Percentiles rank a stretch among this genome's conserved stretches.
Conservation (phyloP, 2,329 filamentous ascomycete genomes). For the Aspergillus arachidicola region DNA sequence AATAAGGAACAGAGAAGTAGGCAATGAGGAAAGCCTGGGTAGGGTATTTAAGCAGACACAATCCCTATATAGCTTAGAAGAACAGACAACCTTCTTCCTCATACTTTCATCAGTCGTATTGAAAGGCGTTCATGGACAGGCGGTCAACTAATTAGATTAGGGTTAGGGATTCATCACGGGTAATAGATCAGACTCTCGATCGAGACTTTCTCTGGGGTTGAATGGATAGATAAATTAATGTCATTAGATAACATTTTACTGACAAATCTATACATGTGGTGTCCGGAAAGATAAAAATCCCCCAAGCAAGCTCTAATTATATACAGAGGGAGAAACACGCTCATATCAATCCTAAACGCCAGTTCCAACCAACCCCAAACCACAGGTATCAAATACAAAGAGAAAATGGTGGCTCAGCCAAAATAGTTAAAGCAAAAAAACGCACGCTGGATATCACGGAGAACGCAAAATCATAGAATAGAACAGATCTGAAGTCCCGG, state of each 20-base stretch:
- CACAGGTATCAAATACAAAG: constrained; percentile 15
- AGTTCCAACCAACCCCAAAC: constrained; percentile 9
- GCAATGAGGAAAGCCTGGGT: too few relatives aligned
- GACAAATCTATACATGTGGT: constrained; percentile 16
- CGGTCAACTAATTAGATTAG: background rate
- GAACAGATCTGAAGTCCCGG: background rate
- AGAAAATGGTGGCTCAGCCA: constrained; percentile 27
- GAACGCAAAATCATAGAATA: constrained; percentile 1
- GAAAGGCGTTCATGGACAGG: too few relatives aligned
- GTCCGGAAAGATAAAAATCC: constrained; percentile 3
- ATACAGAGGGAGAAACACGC: constrained; percentile 13
- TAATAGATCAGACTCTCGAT: background rate
- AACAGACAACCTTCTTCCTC: too few relatives aligned
- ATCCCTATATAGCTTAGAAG: too few relatives aligned
- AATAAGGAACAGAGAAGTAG: too few relatives aligned
- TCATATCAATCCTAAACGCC: constrained; percentile 15
- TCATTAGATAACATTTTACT: background rate
- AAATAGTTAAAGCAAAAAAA: constrained; percentile 19
- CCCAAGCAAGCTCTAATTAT: constrained; percentile 14
- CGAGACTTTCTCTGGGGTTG: background rate
- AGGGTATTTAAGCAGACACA: too few relatives aligned
- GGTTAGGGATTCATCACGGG: background rate
- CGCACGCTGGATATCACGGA: constrained; percentile 15
- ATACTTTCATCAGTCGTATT: background rate
- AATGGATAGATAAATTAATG: background rate